These are phyloP conservation scores for Aspergillus hiratsukae DNA, from an alignment of 2,329 filamentous ascomycete genomes.

Conservation along the genomic window DNA sequence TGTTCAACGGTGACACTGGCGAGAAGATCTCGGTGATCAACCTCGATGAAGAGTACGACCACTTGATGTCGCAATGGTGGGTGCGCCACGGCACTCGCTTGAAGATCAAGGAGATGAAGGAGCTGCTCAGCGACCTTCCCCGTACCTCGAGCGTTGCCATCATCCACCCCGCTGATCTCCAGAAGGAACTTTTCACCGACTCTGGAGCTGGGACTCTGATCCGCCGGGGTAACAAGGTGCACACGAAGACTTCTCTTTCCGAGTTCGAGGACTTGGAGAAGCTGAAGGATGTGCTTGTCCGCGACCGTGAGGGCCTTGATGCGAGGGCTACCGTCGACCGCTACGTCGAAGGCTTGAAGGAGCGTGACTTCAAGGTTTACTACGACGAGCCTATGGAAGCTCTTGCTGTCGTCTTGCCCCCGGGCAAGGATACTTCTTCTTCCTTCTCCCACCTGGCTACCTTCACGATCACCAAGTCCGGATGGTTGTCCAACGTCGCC, in stretches of 20 bases:
- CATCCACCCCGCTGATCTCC: constrained; percentile 90
- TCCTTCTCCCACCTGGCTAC: constrained; percentile 79
- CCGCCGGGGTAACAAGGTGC: constrained; percentile 83
- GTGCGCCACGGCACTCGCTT: constrained; percentile 89
- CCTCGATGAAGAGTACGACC: constrained; percentile 90
- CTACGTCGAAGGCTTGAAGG: constrained; percentile 74
- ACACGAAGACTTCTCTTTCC: constrained; percentile 64
- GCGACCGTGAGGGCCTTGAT: constrained; percentile 77
- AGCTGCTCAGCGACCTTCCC: constrained; percentile 80
- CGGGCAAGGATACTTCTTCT: constrained; percentile 52
- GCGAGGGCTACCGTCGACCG: constrained; percentile 78
- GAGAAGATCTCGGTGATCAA: constrained; percentile 98
- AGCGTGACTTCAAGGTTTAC: constrained; percentile 83
- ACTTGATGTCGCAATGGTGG: constrained; percentile 91
- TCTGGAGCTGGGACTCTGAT: constrained; percentile 92
- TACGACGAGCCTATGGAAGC: constrained; percentile 93
- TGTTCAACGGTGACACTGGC: constrained; percentile 89
- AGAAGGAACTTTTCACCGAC: constrained; percentile 96
- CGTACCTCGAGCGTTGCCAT: constrained; percentile 93
- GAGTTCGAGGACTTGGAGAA: constrained; percentile 72
- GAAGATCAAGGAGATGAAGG: constrained; percentile 98
- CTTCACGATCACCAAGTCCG: constrained; percentile 87
- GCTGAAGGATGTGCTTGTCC: constrained; percentile 75
- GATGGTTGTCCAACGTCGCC: constrained; percentile 89
- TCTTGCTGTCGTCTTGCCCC: constrained; percentile 79